phyloP scores from a whole-genome alignment of 345 rosid species.

The Murraya koenigii region DNA sequence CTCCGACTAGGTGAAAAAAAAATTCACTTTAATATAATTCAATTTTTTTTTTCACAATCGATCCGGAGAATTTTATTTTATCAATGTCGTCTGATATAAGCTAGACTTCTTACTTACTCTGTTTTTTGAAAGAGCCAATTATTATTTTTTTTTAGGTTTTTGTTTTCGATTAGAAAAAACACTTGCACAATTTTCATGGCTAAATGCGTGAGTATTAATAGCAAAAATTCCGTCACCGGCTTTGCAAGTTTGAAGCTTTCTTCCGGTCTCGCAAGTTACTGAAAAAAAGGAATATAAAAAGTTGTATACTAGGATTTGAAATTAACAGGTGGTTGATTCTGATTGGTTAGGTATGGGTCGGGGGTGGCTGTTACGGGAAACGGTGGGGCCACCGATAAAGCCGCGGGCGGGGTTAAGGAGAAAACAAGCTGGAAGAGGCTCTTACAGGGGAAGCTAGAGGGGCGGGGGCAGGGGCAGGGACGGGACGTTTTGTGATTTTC shows the following conservation, averaged over 20 bases:
- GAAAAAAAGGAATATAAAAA: not conserved
- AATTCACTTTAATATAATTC: not conserved
- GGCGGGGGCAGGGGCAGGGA: not conserved
- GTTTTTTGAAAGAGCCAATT: not conserved
- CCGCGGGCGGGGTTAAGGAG: constrained; percentile 83
- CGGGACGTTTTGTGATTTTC: constrained; percentile 6
- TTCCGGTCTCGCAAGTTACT: not conserved
- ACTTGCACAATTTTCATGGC: constrained; percentile 17
- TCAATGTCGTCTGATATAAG: constrained; percentile 92
- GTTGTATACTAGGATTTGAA: constrained; percentile 2
- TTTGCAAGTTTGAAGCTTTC: constrained; percentile 21
- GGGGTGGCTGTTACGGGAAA: constrained; percentile 67
- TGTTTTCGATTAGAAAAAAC: not conserved
- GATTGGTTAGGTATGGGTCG: constrained; percentile 67
- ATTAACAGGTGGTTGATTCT: not conserved
- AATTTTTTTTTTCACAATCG: not conserved
- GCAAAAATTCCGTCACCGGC: constrained; percentile 1
- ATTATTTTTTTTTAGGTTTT: not conserved
- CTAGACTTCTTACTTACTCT: constrained; percentile 32
- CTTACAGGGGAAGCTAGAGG: constrained; percentile 88
- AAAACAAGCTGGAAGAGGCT: constrained; percentile 96
- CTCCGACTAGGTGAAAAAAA: not conserved
- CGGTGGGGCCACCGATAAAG: constrained; percentile 84
- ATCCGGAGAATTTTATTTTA: constrained; percentile 7
- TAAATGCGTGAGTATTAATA: constrained; percentile 12